Conservation (phyloP, 1,284 basidiomycete genomes). For the Heterobasidion annosum region DNA sequence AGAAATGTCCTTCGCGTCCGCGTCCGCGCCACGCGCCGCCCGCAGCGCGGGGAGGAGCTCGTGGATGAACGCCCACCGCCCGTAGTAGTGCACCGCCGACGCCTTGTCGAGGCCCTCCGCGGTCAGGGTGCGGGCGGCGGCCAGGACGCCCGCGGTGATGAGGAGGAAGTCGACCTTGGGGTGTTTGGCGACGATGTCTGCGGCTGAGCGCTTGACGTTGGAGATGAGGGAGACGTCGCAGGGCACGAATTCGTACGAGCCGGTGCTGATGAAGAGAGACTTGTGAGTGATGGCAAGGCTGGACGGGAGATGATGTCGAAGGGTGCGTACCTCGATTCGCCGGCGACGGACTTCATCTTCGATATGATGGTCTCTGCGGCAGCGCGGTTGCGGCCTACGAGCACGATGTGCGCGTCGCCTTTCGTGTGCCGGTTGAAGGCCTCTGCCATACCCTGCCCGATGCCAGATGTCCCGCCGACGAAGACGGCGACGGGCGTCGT, state of each 20-base stretch:
- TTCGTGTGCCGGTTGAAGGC: constrained; percentile 21
- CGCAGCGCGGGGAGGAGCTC: constrained; percentile 18
- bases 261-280: neutral
- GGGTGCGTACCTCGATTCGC: neutral
- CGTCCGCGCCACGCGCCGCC: constrained; percentile 15
- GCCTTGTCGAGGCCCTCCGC: constrained; percentile 19
- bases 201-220: neutral
- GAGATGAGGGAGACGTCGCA: neutral
- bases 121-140: constrained; percentile 7
- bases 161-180: constrained; percentile 1
- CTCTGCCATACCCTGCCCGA: constrained; percentile 22
- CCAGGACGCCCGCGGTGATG: neutral
- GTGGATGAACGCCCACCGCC: constrained; percentile 20
- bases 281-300: neutral
- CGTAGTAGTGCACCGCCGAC: constrained; percentile 19
- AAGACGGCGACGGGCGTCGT: constrained; percentile 22
- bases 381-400: constrained; percentile 24
- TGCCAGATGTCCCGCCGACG: constrained; percentile 26
- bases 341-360: constrained; percentile 1
- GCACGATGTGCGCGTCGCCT: constrained; percentile 24
- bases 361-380: constrained; percentile 27
- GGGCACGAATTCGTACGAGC: constrained; percentile 1
- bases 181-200: neutral
- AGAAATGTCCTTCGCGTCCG: constrained; percentile 18
- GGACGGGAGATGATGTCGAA: neutral